Percentiles rank a stretch among this genome's conserved stretches.
These are phyloP conservation scores for Salvia hispanica DNA, from an alignment of 257 asterid species.

Conservation along the genomic window DNA sequence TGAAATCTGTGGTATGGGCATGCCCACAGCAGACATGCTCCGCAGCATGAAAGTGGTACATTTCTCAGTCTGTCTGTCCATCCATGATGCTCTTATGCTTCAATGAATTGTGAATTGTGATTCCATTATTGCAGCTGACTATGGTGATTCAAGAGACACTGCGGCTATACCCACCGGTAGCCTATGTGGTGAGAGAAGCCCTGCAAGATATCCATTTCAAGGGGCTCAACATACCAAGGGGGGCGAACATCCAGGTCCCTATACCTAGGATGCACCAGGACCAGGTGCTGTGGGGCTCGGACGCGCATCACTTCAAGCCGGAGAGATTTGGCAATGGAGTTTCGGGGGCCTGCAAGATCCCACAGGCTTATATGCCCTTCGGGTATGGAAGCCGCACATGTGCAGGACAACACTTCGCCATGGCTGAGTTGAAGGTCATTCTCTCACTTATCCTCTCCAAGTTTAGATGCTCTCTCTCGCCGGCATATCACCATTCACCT, in stretches of 20 bases:
- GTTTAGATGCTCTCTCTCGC: conserved; percentile 59
- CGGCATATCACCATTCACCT: conserved; percentile 60
- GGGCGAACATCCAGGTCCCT: conserved; percentile 57
- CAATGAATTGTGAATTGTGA: neutral
- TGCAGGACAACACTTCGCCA: conserved; percentile 68
- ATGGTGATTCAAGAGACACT: conserved; percentile 70
- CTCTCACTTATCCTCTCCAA: conserved; percentile 54
- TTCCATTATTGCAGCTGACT: conserved; percentile 35
- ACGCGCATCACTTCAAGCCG: conserved; percentile 56
- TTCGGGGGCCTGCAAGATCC: conserved; percentile 61
- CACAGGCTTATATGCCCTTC: conserved; percentile 75
- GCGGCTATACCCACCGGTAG: conserved; percentile 73
- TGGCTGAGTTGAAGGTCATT: conserved; percentile 72
- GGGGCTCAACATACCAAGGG: conserved; percentile 56
- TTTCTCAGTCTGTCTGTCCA: neutral
- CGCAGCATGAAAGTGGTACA: conserved; percentile 66
- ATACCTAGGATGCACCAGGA: conserved; percentile 56
- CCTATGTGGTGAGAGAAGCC: conserved; percentile 65
- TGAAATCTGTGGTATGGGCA: conserved; percentile 48
- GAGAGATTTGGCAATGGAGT: conserved; percentile 63
- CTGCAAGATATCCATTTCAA: conserved; percentile 52
- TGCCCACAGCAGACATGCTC: conserved; percentile 57
- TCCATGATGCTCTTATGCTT: neutral
- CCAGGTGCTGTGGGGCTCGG: conserved; percentile 57
- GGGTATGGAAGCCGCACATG: conserved; percentile 67